Conservation (phyloP, 768 basidiomycete species). For the Tephrocybe sp. region DNA sequence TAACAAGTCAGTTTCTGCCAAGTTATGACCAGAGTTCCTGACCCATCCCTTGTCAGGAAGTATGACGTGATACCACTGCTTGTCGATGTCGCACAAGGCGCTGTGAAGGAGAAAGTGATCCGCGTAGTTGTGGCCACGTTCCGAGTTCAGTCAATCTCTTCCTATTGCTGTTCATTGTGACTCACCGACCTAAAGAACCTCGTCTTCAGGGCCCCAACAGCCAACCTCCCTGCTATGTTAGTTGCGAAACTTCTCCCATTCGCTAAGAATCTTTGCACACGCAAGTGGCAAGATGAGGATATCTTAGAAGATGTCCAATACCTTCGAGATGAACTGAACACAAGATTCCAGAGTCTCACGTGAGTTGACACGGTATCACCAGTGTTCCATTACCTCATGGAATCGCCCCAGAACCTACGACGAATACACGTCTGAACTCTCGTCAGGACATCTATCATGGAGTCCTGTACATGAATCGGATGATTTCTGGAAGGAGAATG, state of each 20-base stretch:
- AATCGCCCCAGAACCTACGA: slow-evolving; percentile 81
- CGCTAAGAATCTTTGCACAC: slow-evolving; percentile 73
- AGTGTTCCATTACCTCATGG: not conserved
- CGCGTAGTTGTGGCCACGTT: slow-evolving; percentile 92
- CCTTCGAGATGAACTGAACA: slow-evolving; percentile 82
- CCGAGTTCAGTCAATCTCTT: slow-evolving; percentile 45
- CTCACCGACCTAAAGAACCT: slow-evolving; percentile 63
- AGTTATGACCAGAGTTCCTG: not conserved
- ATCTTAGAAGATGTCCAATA: slow-evolving; percentile 89
- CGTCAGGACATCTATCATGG: slow-evolving; percentile 92
- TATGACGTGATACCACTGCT: slow-evolving; percentile 88
- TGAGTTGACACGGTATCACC: slow-evolving; percentile 36
- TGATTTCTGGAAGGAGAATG: slow-evolving; percentile 98
- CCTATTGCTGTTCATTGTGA: not conserved
- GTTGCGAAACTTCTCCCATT: slow-evolving; percentile 86
- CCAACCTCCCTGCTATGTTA: slow-evolving; percentile 93
- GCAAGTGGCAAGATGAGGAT: slow-evolving; percentile 97
- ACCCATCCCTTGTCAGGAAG: slow-evolving; percentile 49
- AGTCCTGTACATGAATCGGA: slow-evolving; percentile 95
- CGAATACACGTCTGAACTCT: slow-evolving; percentile 89
- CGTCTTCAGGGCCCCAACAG: slow-evolving; percentile 80
- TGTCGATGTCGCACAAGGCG: slow-evolving; percentile 79
- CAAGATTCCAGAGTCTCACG: slow-evolving; percentile 89
- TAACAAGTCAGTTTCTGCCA: slow-evolving; percentile 64
- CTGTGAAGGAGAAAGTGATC: slow-evolving; percentile 96